These are phyloP conservation scores for Punica granatum DNA, from an alignment of 345 rosid genomes.

Conservation along the genomic window DNA sequence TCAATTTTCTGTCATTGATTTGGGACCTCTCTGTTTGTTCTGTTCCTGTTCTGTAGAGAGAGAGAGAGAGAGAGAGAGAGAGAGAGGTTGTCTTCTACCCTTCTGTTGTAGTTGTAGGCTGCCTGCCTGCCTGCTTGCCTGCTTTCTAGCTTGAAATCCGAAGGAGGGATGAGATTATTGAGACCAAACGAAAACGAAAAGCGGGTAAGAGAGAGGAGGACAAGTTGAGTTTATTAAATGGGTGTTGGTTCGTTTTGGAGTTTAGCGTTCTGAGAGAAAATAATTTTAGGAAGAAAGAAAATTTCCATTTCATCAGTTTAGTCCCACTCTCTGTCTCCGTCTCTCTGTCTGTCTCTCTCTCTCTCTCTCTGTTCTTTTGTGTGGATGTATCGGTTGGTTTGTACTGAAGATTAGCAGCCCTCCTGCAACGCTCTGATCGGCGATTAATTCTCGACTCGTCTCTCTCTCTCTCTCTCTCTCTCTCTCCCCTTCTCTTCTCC, in stretches of 20 bases:
- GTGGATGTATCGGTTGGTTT: conserved; percentile 1
- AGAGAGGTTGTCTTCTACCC: conserved; percentile 4
- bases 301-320: neutral
- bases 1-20: conserved; percentile 7
- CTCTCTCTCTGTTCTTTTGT: no score
- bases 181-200: conserved; percentile 3
- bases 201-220: neutral
- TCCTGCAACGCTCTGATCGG: neutral
- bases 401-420: conserved; percentile 1
- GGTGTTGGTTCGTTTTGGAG: conserved; percentile 18
- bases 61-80: conserved; percentile 7
- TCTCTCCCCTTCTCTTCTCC: no score
- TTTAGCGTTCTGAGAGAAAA: conserved; percentile 7
- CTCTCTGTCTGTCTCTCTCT: neutral
- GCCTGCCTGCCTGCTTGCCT: neutral
- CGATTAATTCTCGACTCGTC: conserved; percentile 4
- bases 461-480: no score
- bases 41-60: conserved; percentile 23
- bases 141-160: neutral
- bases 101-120: neutral
- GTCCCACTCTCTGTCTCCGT: neutral
- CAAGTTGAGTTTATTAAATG: conserved; percentile 4
- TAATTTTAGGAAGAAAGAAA: neutral
- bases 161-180: conserved; percentile 6
- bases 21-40: conserved; percentile 26